Evolutionary conservation across 2,329 filamentous ascomycete species (phyloP).

Genomic region (Talaromyces sp.): DNA sequence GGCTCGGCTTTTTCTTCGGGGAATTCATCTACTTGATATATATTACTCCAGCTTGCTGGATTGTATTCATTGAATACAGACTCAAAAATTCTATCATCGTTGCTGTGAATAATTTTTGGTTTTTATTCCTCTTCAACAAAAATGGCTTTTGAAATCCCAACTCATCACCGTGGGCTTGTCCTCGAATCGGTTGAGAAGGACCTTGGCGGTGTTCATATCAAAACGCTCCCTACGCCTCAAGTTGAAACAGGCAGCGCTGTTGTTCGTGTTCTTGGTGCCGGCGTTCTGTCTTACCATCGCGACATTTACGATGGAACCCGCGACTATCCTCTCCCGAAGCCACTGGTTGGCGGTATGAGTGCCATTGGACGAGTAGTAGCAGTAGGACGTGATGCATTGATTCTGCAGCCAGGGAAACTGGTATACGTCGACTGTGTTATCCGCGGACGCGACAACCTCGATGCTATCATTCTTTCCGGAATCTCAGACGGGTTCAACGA

Average conservation of each 20-base stretch:
- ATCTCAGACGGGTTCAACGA: constrained; percentile 23
- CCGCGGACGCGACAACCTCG: constrained; percentile 32
- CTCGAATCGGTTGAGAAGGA: constrained; percentile 12
- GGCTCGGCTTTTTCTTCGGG: background rate
- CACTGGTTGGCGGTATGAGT: constrained; percentile 28
- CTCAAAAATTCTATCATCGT: background rate
- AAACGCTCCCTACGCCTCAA: constrained; percentile 22
- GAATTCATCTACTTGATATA: background rate
- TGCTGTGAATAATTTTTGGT: background rate
- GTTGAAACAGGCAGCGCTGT: constrained; percentile 33
- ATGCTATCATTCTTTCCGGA: constrained; percentile 20
- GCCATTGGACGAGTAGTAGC: constrained; percentile 33
- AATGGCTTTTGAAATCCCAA: background rate
- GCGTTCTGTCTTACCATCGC: constrained; percentile 35
- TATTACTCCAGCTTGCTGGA: background rate
- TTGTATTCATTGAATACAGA: background rate
- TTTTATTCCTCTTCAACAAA: background rate
- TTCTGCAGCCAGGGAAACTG: constrained; percentile 32
- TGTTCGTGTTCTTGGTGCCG: constrained; percentile 32
- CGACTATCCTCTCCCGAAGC: constrained; percentile 26
- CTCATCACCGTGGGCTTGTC: constrained; percentile 12
- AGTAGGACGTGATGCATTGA: constrained; percentile 31
- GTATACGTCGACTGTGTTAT: constrained; percentile 34
- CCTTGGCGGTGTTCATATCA: constrained; percentile 23
- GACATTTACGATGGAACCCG: constrained; percentile 37